Evolutionary conservation across 2,329 filamentous ascomycete genomes (phyloP).

Genomic region (Aotearoamyces nothofagi): DNA sequence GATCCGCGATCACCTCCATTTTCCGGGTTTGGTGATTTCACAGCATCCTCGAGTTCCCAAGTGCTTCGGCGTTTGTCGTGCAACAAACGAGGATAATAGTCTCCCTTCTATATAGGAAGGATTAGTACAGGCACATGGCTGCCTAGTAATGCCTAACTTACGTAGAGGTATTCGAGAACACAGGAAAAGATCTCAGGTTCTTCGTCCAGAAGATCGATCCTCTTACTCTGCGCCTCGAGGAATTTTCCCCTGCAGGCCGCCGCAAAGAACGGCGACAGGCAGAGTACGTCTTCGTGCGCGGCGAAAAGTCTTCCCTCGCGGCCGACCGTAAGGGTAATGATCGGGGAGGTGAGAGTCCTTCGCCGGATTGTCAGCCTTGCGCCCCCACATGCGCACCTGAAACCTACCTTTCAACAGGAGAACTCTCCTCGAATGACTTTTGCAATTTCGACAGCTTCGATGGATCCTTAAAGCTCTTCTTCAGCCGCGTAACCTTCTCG

Average conservation of each 20-base stretch:
- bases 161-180: slow-evolving; percentile 88
- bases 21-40: slow-evolving; percentile 36
- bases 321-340: slow-evolving; percentile 77
- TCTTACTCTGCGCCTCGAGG: slow-evolving; percentile 63
- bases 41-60: slow-evolving; percentile 63
- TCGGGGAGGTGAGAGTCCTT: slow-evolving; percentile 40
- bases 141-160: slow-evolving; percentile 6
- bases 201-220: slow-evolving; percentile 56
- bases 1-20: slow-evolving; percentile 32
- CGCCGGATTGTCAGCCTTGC: slow-evolving; percentile 9
- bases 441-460: slow-evolving; percentile 75
- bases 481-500: slow-evolving; percentile 75
- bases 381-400: slow-evolving; percentile 3
- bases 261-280: slow-evolving; percentile 72
- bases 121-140: background rate
- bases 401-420: slow-evolving; percentile 30
- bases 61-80: slow-evolving; percentile 69
- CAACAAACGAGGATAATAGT: slow-evolving; percentile 54
- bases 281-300: slow-evolving; percentile 84
- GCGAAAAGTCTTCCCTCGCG: slow-evolving; percentile 80
- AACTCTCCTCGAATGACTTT: slow-evolving; percentile 54
- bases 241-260: slow-evolving; percentile 56
- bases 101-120: slow-evolving; percentile 14
- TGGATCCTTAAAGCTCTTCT: slow-evolving; percentile 64
- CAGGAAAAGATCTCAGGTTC: slow-evolving; percentile 89